A percentile compares a stretch with the other conserved stretches of the same genome.
These are phyloP conservation scores for Eragrostis curvula DNA, from an alignment of 176 grass and related monocot species.

Conservation along the genomic window DNA sequence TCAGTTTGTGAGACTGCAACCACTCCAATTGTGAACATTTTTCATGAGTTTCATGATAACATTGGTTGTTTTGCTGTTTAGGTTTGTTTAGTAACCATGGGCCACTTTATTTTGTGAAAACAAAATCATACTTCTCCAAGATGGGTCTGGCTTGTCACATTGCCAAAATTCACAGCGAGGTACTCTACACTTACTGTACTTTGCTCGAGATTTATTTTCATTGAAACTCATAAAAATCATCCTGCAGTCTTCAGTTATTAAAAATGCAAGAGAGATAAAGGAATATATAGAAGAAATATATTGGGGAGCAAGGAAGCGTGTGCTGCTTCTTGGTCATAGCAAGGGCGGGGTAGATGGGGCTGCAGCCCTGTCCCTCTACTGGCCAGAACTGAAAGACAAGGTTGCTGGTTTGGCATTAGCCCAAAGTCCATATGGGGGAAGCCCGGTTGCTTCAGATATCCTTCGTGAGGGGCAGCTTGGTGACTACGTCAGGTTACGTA, in stretches of 20 bases:
- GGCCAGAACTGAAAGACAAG: slow-evolving; percentile 85
- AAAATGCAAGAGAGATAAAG: slow-evolving; percentile 82
- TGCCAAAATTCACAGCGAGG: slow-evolving; percentile 94
- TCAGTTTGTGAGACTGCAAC: slow-evolving; percentile 40
- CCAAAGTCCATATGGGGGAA: slow-evolving; percentile 90
- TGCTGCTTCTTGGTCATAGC: slow-evolving; percentile 87
- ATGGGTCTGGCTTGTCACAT: slow-evolving; percentile 91
- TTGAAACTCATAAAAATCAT: neutral
- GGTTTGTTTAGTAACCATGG: slow-evolving; percentile 95
- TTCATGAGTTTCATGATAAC: slow-evolving; percentile 34
- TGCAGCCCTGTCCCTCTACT: slow-evolving; percentile 84
- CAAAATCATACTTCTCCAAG: slow-evolving; percentile 85
- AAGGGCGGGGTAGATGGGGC: slow-evolving; percentile 90
- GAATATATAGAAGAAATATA: slow-evolving; percentile 94
- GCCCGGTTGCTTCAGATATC: slow-evolving; percentile 88
- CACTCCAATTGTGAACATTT: neutral
- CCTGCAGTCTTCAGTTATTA: slow-evolving; percentile 72
- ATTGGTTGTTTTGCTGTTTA: slow-evolving; percentile 31
- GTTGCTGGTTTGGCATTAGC: slow-evolving; percentile 80
- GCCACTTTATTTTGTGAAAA: slow-evolving; percentile 88
- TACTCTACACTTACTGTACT: slow-evolving; percentile 35
- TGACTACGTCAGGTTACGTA: slow-evolving; percentile 80
- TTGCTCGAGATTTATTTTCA: neutral
- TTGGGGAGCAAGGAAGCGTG: slow-evolving; percentile 78
- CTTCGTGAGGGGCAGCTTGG: slow-evolving; percentile 81